Evolutionary conservation across 805 yeast species (phyloP).

Genomic region (Metschnikowia borealis): DNA sequence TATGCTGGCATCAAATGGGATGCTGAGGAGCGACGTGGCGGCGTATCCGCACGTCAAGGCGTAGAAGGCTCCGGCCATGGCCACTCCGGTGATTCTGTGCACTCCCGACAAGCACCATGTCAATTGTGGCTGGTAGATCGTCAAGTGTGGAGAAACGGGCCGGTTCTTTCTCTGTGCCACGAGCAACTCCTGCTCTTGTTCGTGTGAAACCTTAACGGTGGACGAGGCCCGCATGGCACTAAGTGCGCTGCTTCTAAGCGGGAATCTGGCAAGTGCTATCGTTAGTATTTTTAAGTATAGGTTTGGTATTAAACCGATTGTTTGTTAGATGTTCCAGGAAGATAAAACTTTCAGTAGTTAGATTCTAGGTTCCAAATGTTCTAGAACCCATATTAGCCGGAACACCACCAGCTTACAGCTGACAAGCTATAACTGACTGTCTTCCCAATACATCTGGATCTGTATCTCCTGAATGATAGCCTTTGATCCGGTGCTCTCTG

Average conservation of each 20-base stretch:
- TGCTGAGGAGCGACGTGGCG: conserved; percentile 49
- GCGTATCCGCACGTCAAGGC: conserved; percentile 75
- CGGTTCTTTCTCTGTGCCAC: conserved; percentile 80
- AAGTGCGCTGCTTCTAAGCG: conserved; percentile 10
- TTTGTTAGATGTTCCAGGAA: too few relatives aligned
- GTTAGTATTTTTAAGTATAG: conserved; percentile 7
- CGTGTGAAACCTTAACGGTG: conserved; percentile 47
- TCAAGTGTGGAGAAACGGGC: conserved; percentile 87
- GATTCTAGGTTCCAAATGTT: too few relatives aligned
- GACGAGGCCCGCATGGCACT: conserved; percentile 19
- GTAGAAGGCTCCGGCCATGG: conserved; percentile 75
- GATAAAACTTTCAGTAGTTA: too few relatives aligned
- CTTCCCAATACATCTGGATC: too few relatives aligned
- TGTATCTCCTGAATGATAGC: too few relatives aligned
- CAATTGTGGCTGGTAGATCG: conserved; percentile 87
- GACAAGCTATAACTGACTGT: too few relatives aligned
- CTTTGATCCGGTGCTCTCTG: too few relatives aligned
- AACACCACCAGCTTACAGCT: too few relatives aligned
- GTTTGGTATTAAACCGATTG: too few relatives aligned
- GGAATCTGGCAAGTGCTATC: conserved; percentile 11
- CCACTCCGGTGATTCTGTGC: conserved; percentile 87
- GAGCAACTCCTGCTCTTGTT: conserved; percentile 65
- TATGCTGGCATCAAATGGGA: conserved; percentile 57
- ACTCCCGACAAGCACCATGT: conserved; percentile 76
- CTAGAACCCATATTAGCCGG: too few relatives aligned